phyloP scores from a whole-genome alignment of 2,329 filamentous ascomycete species.

The Calonectria hongkongensis region DNA sequence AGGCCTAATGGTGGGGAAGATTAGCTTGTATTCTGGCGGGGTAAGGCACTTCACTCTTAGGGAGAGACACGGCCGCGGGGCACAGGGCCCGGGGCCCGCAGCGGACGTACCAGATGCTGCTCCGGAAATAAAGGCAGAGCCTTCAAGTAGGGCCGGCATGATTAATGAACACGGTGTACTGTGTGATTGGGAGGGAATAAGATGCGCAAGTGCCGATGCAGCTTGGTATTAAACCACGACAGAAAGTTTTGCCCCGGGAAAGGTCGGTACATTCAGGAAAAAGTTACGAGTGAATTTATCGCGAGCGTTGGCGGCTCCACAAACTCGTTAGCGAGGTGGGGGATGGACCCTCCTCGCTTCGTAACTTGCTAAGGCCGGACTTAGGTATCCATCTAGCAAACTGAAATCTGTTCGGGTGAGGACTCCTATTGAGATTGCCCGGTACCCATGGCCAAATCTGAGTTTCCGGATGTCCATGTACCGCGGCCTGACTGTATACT shows the following conservation, averaged over 20 bases:
- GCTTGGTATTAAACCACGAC: neutral
- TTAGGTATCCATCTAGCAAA: neutral
- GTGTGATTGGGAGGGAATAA: neutral
- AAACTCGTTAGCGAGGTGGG: conserved; percentile 40
- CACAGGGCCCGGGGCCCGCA: neutral
- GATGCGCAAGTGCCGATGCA: neutral
- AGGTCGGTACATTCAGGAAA: conserved; percentile 21
- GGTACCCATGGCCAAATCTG: neutral
- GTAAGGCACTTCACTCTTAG: neutral
- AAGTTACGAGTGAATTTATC: conserved; percentile 19
- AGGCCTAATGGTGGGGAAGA: conserved; percentile 62
- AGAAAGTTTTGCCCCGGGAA: conserved; percentile 12
- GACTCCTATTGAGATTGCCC: neutral
- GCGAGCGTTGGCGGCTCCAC: conserved; percentile 43
- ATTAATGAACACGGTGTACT: neutral
- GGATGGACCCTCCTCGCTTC: conserved; percentile 25
- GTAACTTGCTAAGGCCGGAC: neutral
- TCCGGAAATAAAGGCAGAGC: conserved; percentile 69
- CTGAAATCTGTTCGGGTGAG: neutral
- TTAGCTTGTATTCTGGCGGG: conserved; percentile 29
- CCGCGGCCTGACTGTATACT: neutral
- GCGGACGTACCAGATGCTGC: conserved; percentile 64
- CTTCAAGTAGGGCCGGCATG: conserved; percentile 63
- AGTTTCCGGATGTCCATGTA: neutral
- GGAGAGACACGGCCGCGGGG: conserved; percentile 19